Evolutionary conservation across 345 rosid species (phyloP).

Genomic region (Brassica incana): DNA sequence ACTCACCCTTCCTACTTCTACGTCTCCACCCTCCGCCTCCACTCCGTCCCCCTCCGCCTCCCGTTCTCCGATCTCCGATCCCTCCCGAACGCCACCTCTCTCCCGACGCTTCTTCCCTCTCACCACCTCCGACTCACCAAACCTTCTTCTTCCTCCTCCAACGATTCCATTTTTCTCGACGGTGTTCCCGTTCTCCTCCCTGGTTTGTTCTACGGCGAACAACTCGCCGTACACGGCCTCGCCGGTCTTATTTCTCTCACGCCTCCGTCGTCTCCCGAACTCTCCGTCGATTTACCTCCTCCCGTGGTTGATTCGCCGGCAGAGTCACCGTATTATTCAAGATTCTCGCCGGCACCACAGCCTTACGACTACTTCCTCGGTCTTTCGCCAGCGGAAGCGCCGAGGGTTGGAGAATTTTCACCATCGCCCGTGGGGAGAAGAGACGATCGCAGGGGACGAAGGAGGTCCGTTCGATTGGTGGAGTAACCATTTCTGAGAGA

Average conservation of each 20-base stretch:
- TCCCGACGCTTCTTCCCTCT: slow-evolving; percentile 46
- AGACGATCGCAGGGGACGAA: slow-evolving; percentile 14
- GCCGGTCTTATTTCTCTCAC: slow-evolving; percentile 32
- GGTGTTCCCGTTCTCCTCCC: slow-evolving; percentile 38
- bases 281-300: neutral
- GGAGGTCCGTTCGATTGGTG: slow-evolving; percentile 34
- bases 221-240: slow-evolving; percentile 50
- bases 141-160: neutral
- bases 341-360: slow-evolving; percentile 30
- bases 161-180: slow-evolving; percentile 27
- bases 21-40: slow-evolving; percentile 49
- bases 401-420: slow-evolving; percentile 23
- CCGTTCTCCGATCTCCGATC: slow-evolving; percentile 41
- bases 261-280: neutral
- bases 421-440: slow-evolving; percentile 39
- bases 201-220: slow-evolving; percentile 42
- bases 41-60: slow-evolving; percentile 47
- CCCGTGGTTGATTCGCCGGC: slow-evolving; percentile 23
- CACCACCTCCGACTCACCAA: slow-evolving; percentile 37
- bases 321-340: slow-evolving; percentile 20
- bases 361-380: slow-evolving; percentile 8
- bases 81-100: slow-evolving; percentile 33
- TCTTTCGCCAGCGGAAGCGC: slow-evolving; percentile 18
- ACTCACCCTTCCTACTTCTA: slow-evolving; percentile 44
- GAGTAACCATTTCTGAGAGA: slow-evolving; percentile 19